Conservation (phyloP, 306 rosid species). For the Casuarina cunninghamiana region DNA sequence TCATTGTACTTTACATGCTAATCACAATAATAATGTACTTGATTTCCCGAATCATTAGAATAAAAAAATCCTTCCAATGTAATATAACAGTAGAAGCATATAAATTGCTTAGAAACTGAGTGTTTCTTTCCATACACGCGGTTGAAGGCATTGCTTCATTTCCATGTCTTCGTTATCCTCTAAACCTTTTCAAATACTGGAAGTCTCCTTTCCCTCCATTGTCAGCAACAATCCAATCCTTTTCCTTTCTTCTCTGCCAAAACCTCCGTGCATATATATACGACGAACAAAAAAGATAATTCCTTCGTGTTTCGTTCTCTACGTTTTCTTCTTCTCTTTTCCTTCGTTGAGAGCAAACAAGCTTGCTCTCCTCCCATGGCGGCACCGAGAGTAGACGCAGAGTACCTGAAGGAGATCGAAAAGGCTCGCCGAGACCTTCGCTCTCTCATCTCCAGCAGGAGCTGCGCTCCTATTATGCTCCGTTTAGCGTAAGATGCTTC, state of each 20-base stretch:
- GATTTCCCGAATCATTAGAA: no score
- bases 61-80: no score
- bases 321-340: neutral
- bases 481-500: slow-evolving; percentile 67
- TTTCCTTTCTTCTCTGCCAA: neutral
- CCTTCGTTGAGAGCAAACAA: neutral
- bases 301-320: neutral
- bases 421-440: slow-evolving; percentile 77
- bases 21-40: no score
- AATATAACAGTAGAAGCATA: no score
- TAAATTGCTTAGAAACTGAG: no score
- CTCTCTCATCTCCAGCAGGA: slow-evolving; percentile 56
- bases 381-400: slow-evolving; percentile 34
- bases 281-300: neutral
- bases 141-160: no score
- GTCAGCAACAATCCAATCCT: neutral
- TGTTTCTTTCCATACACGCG: no score
- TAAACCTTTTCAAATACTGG: neutral
- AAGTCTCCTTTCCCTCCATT: neutral
- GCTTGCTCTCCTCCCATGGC: slow-evolving; percentile 30
- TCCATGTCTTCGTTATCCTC: no score
- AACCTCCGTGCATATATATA: neutral
- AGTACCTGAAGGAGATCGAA: slow-evolving; percentile 57
- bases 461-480: slow-evolving; percentile 87
- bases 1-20: no score